These are phyloP conservation scores for Fusarium palustre DNA, from an alignment of 2,329 filamentous ascomycete species.

Conservation along the genomic window DNA sequence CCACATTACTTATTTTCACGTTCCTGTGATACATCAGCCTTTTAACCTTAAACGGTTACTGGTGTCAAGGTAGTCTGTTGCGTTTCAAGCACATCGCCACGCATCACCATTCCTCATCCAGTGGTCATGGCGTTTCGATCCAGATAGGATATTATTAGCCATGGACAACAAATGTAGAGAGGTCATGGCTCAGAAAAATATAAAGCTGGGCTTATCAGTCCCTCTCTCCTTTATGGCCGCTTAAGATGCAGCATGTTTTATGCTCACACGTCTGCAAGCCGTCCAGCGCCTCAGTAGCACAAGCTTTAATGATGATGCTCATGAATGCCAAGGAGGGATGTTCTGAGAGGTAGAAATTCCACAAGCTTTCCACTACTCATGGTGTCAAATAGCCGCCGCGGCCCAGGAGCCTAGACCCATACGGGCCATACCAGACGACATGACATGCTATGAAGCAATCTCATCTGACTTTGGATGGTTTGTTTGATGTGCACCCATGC, in stretches of 20 bases:
- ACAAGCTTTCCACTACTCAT: slow-evolving; percentile 26
- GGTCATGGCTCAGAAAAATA: neutral
- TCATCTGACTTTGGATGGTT: neutral
- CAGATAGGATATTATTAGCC: slow-evolving; percentile 3
- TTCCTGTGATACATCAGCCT: slow-evolving; percentile 26
- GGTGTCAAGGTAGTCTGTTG: slow-evolving; percentile 19
- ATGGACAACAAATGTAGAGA: neutral
- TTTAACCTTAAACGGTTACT: slow-evolving; percentile 9
- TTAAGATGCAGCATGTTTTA: neutral
- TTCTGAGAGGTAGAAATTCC: neutral
- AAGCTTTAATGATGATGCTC: slow-evolving; percentile 15
- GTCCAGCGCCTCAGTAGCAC: neutral
- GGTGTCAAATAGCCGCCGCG: slow-evolving; percentile 28
- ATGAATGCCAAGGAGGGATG: slow-evolving; percentile 10
- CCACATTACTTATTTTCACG: neutral
- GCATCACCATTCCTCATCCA: slow-evolving; percentile 37
- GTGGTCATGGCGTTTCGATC: slow-evolving; percentile 21
- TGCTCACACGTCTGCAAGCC: neutral
- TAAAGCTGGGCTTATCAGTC: neutral
- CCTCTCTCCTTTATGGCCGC: neutral
- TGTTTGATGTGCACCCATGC: neutral
- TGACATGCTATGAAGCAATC: slow-evolving; percentile 11
- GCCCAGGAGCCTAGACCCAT: slow-evolving; percentile 17
- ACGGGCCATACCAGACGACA: slow-evolving; percentile 23
- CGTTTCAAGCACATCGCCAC: slow-evolving; percentile 30